phyloP scores from a whole-genome alignment of 2,329 filamentous ascomycete species.

The Stachybotrys elegans region DNA sequence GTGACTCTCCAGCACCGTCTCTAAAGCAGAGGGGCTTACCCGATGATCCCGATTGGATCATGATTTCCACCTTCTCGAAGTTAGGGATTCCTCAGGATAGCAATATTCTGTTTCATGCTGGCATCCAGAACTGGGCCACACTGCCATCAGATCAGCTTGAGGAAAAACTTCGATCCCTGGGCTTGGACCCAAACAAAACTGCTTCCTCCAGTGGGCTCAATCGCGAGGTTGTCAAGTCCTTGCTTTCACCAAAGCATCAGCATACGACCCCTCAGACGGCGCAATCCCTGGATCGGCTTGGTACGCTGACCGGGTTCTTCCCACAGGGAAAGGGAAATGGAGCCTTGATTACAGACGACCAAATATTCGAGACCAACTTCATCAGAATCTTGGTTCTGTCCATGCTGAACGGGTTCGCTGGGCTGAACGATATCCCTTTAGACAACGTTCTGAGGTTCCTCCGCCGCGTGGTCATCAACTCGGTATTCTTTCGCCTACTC shows the following conservation, averaged over 20 bases:
- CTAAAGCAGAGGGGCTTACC: background rate
- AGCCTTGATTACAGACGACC: background rate
- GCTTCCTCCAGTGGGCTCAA: background rate
- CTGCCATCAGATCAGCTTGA: background rate
- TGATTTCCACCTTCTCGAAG: background rate
- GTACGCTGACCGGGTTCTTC: background rate
- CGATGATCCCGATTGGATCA: slow-evolving; percentile 1
- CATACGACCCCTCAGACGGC: background rate
- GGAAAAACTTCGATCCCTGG: background rate
- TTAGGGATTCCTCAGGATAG: background rate
- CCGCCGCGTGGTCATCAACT: background rate
- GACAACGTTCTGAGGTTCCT: background rate
- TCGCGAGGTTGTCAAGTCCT: background rate
- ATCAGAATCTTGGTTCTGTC: background rate
- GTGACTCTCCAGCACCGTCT: too few relatives aligned
- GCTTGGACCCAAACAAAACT: background rate
- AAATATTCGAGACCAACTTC: background rate
- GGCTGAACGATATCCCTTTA: background rate
- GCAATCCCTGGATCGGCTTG: background rate
- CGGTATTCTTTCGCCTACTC: background rate
- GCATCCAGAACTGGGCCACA: background rate
- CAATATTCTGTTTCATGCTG: background rate
- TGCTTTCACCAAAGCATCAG: background rate
- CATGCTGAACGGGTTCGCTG: background rate
- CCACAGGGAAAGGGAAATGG: background rate